A percentile compares a stretch with the other conserved stretches of the same genome.
These are phyloP conservation scores for Epichloe amarillans DNA, from an alignment of 2,329 filamentous ascomycete genomes.

Conservation along the genomic window DNA sequence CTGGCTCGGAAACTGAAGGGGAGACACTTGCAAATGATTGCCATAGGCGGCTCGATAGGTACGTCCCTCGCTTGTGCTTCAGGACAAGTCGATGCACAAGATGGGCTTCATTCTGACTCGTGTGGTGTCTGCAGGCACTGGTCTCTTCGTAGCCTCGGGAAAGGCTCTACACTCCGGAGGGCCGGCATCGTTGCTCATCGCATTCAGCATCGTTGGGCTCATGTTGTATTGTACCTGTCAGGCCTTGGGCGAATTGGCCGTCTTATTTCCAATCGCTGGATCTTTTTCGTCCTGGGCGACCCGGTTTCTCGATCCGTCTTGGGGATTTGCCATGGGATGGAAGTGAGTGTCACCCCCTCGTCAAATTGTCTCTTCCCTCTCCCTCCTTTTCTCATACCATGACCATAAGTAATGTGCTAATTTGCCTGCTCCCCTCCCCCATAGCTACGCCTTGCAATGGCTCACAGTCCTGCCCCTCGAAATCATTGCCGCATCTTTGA, in stretches of 20 bases:
- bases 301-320: conserved; percentile 82
- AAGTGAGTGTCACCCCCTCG: conserved; percentile 48
- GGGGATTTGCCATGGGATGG: conserved; percentile 94
- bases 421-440: no score
- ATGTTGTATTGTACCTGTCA: conserved; percentile 93
- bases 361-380: background rate
- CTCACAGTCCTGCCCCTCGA: conserved; percentile 71
- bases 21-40: conserved; percentile 92
- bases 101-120: background rate
- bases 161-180: conserved; percentile 57
- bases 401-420: background rate
- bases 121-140: conserved; percentile 35
- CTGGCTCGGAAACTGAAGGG: conserved; percentile 68
- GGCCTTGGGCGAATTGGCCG: conserved; percentile 80
- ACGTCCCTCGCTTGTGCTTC: conserved; percentile 9
- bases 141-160: conserved; percentile 77
- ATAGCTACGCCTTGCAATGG: conserved; percentile 77
- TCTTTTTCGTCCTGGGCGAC: conserved; percentile 89
- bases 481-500: conserved; percentile 76
- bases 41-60: conserved; percentile 85
- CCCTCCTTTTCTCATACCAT: background rate
- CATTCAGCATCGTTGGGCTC: conserved; percentile 64
- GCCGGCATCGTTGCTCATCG: conserved; percentile 63
- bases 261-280: conserved; percentile 79
- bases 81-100: background rate